Conservation (phyloP, 2,329 filamentous ascomycete species). For the Fusarium praegraminearum region DNA sequence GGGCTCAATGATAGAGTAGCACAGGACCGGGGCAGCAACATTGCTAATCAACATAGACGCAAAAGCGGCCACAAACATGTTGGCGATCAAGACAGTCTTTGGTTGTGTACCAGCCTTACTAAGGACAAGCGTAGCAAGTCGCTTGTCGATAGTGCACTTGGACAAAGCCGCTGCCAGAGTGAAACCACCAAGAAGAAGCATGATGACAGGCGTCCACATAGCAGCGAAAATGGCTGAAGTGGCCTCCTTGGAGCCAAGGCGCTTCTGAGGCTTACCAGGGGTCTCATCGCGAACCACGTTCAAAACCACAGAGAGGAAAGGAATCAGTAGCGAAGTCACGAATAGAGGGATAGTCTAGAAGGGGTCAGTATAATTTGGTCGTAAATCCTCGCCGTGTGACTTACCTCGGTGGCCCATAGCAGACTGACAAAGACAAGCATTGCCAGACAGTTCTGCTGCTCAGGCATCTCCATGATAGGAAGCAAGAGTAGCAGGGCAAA, state of each 20-base stretch:
- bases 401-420: slow-evolving; percentile 94
- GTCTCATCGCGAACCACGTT: slow-evolving; percentile 84
- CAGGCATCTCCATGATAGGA: slow-evolving; percentile 85
- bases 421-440: slow-evolving; percentile 94
- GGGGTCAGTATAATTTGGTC: slow-evolving; percentile 21
- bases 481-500: slow-evolving; percentile 81
- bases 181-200: slow-evolving; percentile 96
- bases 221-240: slow-evolving; percentile 88
- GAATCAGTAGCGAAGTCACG: slow-evolving; percentile 92
- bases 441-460: slow-evolving; percentile 96
- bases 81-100: slow-evolving; percentile 89
- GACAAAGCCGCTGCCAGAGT: slow-evolving; percentile 94
- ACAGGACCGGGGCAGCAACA: slow-evolving; percentile 94
- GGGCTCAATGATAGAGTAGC: slow-evolving; percentile 98
- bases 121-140: slow-evolving; percentile 94
- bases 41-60: slow-evolving; percentile 99
- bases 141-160: slow-evolving; percentile 97
- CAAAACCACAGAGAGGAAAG: slow-evolving; percentile 90
- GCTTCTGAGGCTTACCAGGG: slow-evolving; percentile 65
- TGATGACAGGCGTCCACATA: slow-evolving; percentile 99
- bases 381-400: slow-evolving; percentile 30
- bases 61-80: slow-evolving; percentile 98
- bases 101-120: slow-evolving; percentile 96
- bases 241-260: slow-evolving; percentile 83
- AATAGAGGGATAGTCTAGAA: slow-evolving; percentile 90